A percentile compares a stretch with the other conserved stretches of the same genome.
These are phyloP conservation scores for Neltuma alba DNA, from an alignment of 306 rosid species.

Conservation along the genomic window DNA sequence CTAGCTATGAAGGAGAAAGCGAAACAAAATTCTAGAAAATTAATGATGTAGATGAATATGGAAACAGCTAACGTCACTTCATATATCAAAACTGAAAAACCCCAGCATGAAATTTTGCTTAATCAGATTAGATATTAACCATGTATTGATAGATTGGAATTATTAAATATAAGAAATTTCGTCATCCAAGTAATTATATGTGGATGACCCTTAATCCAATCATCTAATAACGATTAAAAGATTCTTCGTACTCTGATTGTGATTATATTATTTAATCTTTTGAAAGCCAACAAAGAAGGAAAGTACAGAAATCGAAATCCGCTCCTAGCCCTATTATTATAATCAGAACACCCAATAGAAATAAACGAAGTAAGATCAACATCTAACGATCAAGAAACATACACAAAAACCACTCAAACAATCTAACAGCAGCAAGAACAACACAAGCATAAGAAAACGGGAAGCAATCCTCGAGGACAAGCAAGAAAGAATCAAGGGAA, in stretches of 20 bases:
- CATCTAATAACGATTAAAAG: constrained; percentile 2
- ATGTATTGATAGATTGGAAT: neutral
- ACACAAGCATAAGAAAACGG: constrained; percentile 23
- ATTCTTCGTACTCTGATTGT: neutral
- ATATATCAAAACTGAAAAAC: neutral
- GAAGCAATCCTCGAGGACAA: constrained; percentile 20
- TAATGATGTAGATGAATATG: neutral
- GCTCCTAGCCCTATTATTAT: constrained; percentile 15
- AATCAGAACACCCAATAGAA: constrained; percentile 12
- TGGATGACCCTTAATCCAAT: constrained; percentile 1
- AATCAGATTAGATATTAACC: neutral
- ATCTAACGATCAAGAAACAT: neutral
- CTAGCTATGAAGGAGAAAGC: neutral
- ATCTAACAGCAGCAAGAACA: neutral
- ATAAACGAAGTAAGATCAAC: neutral
- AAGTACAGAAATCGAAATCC: neutral
- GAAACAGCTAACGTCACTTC: constrained; percentile 5
- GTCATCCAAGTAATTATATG: neutral
- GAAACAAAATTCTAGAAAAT: neutral
- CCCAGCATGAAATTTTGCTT: neutral
- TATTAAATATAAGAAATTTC: neutral
- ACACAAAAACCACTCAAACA: constrained; percentile 20
- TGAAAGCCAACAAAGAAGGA: neutral
- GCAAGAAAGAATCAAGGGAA: neutral
- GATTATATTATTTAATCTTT: neutral